phyloP scores from a whole-genome alignment of 768 basidiomycete genomes.

The Piloderma croceum region DNA sequence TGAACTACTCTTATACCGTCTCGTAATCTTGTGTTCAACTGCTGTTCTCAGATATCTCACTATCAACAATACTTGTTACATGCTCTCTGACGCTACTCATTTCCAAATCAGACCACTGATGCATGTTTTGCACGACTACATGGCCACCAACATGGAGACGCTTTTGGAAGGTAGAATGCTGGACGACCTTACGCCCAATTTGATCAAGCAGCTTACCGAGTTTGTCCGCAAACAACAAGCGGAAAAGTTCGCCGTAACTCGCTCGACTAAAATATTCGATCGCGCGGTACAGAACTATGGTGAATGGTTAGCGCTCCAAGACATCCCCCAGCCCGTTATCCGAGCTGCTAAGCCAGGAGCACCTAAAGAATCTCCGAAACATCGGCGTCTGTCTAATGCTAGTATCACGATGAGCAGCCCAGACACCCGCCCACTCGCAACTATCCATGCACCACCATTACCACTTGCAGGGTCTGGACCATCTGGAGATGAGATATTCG shows the following conservation, averaged over 20 bases:
- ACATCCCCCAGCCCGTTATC: conserved; percentile 56
- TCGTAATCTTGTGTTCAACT: conserved; percentile 77
- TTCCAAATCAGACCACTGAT: conserved; percentile 67
- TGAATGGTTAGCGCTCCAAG: conserved; percentile 67
- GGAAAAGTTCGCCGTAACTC: conserved; percentile 58
- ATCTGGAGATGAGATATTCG: no score
- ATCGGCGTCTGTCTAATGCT: conserved; percentile 30
- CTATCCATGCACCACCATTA: conserved; percentile 1
- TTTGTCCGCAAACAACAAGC: conserved; percentile 57
- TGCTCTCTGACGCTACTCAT: conserved; percentile 78
- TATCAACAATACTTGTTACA: conserved; percentile 69
- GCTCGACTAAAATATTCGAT: conserved; percentile 48
- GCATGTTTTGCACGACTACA: conserved; percentile 69
- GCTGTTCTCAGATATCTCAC: conserved; percentile 64
- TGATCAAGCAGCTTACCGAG: conserved; percentile 61
- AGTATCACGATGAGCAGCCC: conserved; percentile 17
- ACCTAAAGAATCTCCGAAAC: conserved; percentile 23
- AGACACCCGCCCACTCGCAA: conserved; percentile 14
- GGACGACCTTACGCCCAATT: conserved; percentile 61
- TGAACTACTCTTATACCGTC: conserved; percentile 81
- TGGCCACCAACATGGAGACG: conserved; percentile 79
- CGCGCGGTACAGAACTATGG: conserved; percentile 54
- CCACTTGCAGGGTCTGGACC: no score
- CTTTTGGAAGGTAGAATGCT: conserved; percentile 78
- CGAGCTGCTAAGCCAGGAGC: conserved; percentile 19